Percentiles rank a stretch among this genome's conserved stretches.
phyloP scores from a whole-genome alignment of 2,329 filamentous ascomycete genomes.

The Monosporascus sp. region DNA sequence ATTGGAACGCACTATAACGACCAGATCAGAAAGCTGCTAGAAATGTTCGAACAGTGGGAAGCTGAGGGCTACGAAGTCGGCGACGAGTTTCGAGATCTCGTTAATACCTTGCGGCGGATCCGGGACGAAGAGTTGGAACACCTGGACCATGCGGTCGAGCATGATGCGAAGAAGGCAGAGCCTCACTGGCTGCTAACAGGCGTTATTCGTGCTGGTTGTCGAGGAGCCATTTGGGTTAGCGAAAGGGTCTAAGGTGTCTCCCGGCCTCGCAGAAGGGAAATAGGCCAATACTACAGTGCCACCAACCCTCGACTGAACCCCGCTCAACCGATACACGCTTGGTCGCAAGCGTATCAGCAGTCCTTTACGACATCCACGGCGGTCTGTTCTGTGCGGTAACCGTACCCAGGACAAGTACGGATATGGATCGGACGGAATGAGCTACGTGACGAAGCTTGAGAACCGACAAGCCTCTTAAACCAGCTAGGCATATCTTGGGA shows the following conservation, averaged over 20 bases:
- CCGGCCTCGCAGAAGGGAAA: too few relatives aligned
- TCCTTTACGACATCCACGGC: too few relatives aligned
- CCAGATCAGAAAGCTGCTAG: constrained; percentile 75
- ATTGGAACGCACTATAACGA: constrained; percentile 95
- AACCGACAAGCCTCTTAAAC: too few relatives aligned
- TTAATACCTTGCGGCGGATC: constrained; percentile 72
- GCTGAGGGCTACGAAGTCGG: constrained; percentile 73
- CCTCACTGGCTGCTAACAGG: constrained; percentile 87
- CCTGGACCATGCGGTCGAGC: constrained; percentile 87
- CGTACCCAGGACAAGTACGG: not conserved
- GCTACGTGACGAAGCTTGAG: too few relatives aligned
- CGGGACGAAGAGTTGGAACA: constrained; percentile 96
- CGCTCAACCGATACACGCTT: too few relatives aligned
- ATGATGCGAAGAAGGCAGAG: constrained; percentile 84
- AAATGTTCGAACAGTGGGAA: constrained; percentile 75
- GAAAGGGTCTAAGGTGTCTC: constrained; percentile 52
- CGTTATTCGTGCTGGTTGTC: constrained; percentile 83
- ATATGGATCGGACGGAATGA: not conserved
- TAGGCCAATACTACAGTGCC: too few relatives aligned
- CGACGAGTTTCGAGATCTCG: constrained; percentile 66
- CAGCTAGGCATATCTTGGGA: too few relatives aligned
- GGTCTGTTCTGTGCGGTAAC: too few relatives aligned
- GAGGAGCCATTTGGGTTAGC: constrained; percentile 87
- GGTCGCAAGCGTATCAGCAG: too few relatives aligned
- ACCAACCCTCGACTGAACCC: too few relatives aligned